phyloP scores from a whole-genome alignment of 1,284 basidiomycete genomes.

The Ceratobasidium sp. region DNA sequence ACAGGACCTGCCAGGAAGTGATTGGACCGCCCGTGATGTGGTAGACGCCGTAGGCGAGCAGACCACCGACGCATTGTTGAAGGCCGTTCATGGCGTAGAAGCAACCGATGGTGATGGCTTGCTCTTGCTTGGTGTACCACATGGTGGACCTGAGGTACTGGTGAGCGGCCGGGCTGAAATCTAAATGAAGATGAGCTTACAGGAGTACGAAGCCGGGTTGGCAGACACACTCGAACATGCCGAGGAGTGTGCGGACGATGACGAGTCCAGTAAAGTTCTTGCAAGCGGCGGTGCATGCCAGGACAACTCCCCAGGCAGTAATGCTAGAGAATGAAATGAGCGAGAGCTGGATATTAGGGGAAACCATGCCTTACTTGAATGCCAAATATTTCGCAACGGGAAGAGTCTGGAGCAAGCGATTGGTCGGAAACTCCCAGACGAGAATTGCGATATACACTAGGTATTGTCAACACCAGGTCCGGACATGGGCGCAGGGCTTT shows the following conservation, averaged over 20 bases:
- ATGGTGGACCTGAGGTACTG: constrained; percentile 56
- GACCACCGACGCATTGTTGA: constrained; percentile 64
- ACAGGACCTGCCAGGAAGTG: constrained; percentile 66
- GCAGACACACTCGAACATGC: constrained; percentile 63
- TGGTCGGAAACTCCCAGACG: constrained; percentile 63
- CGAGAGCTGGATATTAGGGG: constrained; percentile 18
- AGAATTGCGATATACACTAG: constrained; percentile 61
- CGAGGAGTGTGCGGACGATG: constrained; percentile 62
- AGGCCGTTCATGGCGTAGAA: constrained; percentile 66
- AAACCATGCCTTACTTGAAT: constrained; percentile 56
- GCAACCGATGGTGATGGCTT: constrained; percentile 61
- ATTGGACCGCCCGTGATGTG: constrained; percentile 59
- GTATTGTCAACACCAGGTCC: constrained; percentile 9
- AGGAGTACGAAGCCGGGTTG: constrained; percentile 62
- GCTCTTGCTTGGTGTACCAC: constrained; percentile 65
- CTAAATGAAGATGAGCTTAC: not conserved
- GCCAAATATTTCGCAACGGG: constrained; percentile 63
- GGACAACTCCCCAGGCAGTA: constrained; percentile 61
- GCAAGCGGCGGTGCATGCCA: constrained; percentile 63
- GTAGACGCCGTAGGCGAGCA: constrained; percentile 63
- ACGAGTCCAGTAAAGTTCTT: constrained; percentile 61
- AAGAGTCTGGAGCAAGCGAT: constrained; percentile 61
- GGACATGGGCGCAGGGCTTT: not conserved
- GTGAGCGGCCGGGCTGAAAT: not conserved
- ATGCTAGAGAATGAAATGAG: constrained; percentile 53